phyloP scores from a whole-genome alignment of 163 green algal genomes.

The Scenedesmus sp. region DNA sequence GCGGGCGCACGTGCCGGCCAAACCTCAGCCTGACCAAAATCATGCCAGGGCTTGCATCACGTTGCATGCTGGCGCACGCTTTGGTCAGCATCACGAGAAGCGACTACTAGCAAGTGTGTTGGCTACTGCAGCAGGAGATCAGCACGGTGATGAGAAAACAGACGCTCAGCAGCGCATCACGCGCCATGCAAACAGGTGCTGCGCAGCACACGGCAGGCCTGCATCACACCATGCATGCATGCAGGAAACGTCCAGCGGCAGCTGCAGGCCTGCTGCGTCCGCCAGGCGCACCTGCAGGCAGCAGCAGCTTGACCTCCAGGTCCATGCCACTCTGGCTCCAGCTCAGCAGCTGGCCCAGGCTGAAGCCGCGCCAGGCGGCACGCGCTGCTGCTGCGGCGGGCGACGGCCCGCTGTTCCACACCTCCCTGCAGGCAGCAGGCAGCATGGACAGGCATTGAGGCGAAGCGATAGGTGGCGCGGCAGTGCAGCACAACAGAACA shows the following conservation, averaged over 20 bases:
- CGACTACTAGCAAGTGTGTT: too few species aligned
- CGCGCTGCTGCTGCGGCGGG: slow-evolving; percentile 1
- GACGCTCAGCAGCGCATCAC: too few species aligned
- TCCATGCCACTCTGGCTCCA: slow-evolving; percentile 51
- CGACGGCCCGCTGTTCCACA: slow-evolving; percentile 51
- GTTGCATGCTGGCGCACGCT: neutral
- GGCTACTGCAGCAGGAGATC: too few species aligned
- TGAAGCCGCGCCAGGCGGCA: slow-evolving; percentile 25
- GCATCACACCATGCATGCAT: neutral
- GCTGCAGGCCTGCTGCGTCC: too few species aligned
- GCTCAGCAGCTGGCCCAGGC: slow-evolving; percentile 12
- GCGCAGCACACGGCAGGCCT: too few species aligned
- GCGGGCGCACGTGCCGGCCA: neutral
- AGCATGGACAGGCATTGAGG: neutral
- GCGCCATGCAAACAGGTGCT: too few species aligned
- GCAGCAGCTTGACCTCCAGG: slow-evolving; percentile 50
- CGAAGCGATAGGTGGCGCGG: too few species aligned
- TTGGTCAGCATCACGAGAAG: neutral
- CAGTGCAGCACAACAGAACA: too few species aligned
- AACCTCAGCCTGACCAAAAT: too few species aligned
- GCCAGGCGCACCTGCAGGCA: slow-evolving; percentile 44
- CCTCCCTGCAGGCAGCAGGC: slow-evolving; percentile 22
- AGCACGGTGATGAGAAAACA: too few species aligned
- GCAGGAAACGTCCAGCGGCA: too few species aligned
- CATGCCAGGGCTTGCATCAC: too few species aligned